A percentile compares a stretch with the other conserved stretches of the same genome.
phyloP scores from a whole-genome alignment of 225 moss, liverwort and hornwort genomes.

The Marchantia paleacea region DNA sequence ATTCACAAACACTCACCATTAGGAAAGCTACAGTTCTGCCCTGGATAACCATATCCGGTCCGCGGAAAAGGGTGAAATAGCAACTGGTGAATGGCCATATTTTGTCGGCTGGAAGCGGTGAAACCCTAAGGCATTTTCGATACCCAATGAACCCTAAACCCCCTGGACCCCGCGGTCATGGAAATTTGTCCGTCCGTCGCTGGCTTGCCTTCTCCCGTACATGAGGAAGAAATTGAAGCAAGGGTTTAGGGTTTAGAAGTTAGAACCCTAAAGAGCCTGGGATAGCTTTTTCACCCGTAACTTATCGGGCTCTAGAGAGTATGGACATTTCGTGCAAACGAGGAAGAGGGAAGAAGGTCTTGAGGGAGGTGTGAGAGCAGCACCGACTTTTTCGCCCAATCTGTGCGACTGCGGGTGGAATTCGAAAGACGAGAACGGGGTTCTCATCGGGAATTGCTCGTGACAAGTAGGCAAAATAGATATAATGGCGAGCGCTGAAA shows the following conservation, averaged over 20 bases:
- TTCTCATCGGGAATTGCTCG: neutral
- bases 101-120: neutral
- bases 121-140: neutral
- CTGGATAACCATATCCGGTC: no score
- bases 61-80: no score
- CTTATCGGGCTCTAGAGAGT: neutral
- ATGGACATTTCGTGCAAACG: neutral
- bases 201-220: neutral
- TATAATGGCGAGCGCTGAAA: slow-evolving; percentile 64
- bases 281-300: neutral
- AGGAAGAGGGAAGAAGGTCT: neutral
- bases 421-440: neutral
- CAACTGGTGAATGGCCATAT: neutral
- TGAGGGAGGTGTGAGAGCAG: no score
- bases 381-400: no score
- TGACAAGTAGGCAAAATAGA: neutral
- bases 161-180: neutral
- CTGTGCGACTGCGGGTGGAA: neutral
- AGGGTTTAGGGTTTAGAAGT: slow-evolving; percentile 26
- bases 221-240: neutral
- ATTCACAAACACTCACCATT: no score
- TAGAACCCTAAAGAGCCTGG: neutral
- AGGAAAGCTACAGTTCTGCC: no score
- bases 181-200: neutral
- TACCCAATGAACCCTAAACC: slow-evolving; percentile 19